A percentile compares a stretch with the other conserved stretches of the same genome.
phyloP scores from a whole-genome alignment of 768 basidiomycete genomes.

The Podaxis sp. region DNA sequence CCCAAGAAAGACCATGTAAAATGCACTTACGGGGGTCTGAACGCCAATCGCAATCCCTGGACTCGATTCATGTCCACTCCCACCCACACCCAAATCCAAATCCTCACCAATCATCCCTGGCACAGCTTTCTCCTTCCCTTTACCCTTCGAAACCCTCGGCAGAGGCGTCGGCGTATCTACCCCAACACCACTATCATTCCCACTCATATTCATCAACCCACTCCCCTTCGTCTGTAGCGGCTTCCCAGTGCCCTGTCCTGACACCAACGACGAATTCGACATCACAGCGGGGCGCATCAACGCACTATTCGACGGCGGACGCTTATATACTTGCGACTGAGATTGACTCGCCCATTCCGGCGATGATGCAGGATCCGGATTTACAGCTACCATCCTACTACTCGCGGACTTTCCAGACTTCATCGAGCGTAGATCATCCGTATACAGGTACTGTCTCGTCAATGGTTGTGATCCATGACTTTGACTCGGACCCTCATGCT shows the following conservation, averaged over 20 bases:
- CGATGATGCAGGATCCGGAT: slow-evolving; percentile 12
- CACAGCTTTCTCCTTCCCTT: slow-evolving; percentile 2
- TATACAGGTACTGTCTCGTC: slow-evolving; percentile 1
- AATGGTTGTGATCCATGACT: neutral
- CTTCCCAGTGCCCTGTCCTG: neutral
- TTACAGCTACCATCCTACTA: slow-evolving; percentile 9
- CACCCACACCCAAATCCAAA: neutral
- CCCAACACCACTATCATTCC: neutral
- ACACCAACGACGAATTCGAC: neutral
- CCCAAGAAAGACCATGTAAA: neutral
- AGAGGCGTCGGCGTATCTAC: slow-evolving; percentile 13
- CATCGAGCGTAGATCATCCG: slow-evolving; percentile 10
- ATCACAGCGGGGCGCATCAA: neutral
- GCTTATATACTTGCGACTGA: neutral
- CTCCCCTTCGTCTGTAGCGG: slow-evolving; percentile 10
- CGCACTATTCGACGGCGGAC: slow-evolving; percentile 1
- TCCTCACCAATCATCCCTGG: neutral
- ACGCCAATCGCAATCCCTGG: slow-evolving; percentile 11
- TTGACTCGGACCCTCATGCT: neutral
- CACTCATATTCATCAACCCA: neutral
- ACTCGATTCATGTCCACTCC: slow-evolving; percentile 11
- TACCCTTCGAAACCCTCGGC: slow-evolving; percentile 5
- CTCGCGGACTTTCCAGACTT: slow-evolving; percentile 12
- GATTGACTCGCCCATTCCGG: neutral
- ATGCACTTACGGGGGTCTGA: slow-evolving; percentile 9